phyloP scores from a whole-genome alignment of 257 asterid genomes.

The Mitragyna speciosa region DNA sequence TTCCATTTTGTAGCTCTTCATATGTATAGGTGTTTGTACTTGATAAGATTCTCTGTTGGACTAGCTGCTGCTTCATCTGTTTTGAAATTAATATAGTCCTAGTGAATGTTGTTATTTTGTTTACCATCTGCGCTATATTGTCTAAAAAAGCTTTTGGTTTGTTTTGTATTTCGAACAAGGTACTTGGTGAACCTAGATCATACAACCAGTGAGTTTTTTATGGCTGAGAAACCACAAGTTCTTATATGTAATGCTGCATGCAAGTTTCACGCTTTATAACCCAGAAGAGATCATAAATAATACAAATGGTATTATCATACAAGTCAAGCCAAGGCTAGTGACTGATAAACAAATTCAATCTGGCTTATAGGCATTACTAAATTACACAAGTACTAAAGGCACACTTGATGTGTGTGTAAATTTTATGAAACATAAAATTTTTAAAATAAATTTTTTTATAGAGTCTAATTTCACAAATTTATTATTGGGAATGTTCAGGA shows the following conservation, averaged over 20 bases:
- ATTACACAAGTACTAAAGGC: no score
- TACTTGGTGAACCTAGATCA: not conserved
- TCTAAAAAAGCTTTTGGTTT: not conserved
- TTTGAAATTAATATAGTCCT: not conserved
- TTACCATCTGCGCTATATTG: not conserved
- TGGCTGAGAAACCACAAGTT: no score
- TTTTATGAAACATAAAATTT: no score
- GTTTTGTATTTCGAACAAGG: not conserved
- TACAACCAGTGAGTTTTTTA: no score
- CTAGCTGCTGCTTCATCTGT: not conserved
- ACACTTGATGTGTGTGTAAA: no score
- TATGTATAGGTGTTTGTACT: conserved; percentile 1
- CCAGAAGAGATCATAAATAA: no score
- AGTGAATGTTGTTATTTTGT: not conserved
- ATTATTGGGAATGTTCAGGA: no score
- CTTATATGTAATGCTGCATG: no score
- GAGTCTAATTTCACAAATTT: no score
- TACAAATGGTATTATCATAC: no score
- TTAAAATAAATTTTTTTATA: no score
- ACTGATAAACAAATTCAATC: not conserved
- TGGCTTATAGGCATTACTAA: not conserved
- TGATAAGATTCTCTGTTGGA: not conserved
- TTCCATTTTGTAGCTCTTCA: conserved; percentile 13
- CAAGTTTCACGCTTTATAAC: no score
- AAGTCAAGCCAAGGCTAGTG: not conserved